Evolutionary conservation across 768 basidiomycete genomes (phyloP).

Genomic region (Tulasnella sp.): DNA sequence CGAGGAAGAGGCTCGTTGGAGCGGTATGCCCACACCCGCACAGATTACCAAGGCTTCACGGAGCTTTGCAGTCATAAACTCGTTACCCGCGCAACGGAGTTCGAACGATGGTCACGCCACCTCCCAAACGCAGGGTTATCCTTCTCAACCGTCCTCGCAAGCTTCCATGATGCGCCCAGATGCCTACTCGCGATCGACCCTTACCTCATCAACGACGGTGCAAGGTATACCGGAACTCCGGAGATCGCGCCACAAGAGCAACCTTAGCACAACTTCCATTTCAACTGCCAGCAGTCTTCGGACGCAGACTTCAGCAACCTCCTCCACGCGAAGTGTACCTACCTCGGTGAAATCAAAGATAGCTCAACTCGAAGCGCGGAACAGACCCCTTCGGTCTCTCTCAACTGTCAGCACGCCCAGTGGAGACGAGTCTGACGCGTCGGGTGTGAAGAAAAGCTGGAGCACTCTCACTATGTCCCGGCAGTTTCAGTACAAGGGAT

Average conservation of each 20-base stretch:
- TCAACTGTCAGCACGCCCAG: not conserved
- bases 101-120: not conserved
- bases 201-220: not conserved
- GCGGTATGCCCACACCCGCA: conserved; percentile 1
- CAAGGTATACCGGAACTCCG: not conserved
- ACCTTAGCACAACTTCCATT: conserved; percentile 13
- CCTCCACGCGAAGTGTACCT: conserved; percentile 15
- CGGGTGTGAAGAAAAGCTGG: not conserved
- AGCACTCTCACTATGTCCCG: conserved; percentile 7
- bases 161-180: not conserved
- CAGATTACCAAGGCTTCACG: conserved; percentile 3
- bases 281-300: conserved; percentile 11
- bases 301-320: conserved; percentile 9
- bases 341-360: conserved; percentile 18
- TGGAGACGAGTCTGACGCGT: not conserved
- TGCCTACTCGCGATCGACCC: not conserved
- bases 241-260: conserved; percentile 17
- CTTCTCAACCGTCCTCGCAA: not conserved
- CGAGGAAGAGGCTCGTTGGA: conserved; percentile 13
- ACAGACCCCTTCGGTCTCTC: not conserved
- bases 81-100: not conserved
- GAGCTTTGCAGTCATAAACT: not conserved
- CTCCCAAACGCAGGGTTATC: not conserved
- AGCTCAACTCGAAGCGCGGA: conserved; percentile 25
- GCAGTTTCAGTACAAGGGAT: not conserved